phyloP scores from a whole-genome alignment of 2,329 filamentous ascomycete species.

The Beauveria bassiana region DNA sequence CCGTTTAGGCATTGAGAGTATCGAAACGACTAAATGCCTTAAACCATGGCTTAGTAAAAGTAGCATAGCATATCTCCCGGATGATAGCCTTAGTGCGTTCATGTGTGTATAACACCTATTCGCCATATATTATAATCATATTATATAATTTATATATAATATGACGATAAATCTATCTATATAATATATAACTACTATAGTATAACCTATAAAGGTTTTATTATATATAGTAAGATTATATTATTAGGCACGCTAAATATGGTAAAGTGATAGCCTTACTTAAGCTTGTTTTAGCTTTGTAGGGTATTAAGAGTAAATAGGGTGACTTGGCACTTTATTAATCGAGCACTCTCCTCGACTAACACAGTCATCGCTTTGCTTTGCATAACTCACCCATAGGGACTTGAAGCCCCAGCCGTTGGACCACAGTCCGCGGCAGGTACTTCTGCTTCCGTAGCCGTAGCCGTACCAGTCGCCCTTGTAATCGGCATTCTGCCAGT shows the following conservation, averaged over 20 bases:
- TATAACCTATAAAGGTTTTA: neutral
- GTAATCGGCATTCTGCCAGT: conserved; percentile 3
- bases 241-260: neutral
- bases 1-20: conserved; percentile 10
- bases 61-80: neutral
- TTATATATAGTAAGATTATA: neutral
- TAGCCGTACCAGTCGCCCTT: conserved; percentile 7
- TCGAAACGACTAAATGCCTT: conserved; percentile 12
- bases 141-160: neutral
- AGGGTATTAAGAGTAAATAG: neutral
- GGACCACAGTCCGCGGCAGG: conserved; percentile 1
- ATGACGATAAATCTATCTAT: neutral
- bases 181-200: neutral
- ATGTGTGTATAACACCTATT: neutral
- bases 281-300: too few relatives aligned
- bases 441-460: conserved; percentile 3
- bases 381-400: neutral
- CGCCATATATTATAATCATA: neutral
- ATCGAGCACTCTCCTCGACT: neutral
- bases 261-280: too few relatives aligned
- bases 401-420: conserved; percentile 5
- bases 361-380: conserved; percentile 7
- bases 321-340: neutral
- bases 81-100: neutral
- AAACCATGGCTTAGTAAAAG: conserved; percentile 7